Base-by-base conservation (phyloP, 1,284 basidiomycete species). In the Austropuccinia psidii region DNA sequence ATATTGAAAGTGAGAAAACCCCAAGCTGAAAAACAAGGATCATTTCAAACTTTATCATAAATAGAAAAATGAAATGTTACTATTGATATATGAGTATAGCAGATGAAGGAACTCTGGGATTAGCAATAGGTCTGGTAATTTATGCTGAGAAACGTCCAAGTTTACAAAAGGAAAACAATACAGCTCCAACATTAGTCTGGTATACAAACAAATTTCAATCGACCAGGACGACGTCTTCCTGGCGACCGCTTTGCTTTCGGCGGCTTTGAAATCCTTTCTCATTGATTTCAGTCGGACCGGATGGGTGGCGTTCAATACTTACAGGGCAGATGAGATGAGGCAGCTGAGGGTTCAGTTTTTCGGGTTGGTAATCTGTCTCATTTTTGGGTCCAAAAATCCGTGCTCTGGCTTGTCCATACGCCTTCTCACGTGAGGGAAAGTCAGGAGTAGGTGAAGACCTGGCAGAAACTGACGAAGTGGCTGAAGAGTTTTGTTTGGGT, bases 231-330 rank as follows among this genome's bases (percentile, higher is more conserved):
- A n/a, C n/a, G n/a, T n/a, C n/a, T n/a, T n/a, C n/a, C 43, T 45
- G 29, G 61, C 15, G 24, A 64, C 27, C 17, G 43, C 33, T 64
- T 64, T n/a, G n/a, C n/a, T n/a, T 64, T 50, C 50, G 61, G 31
- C 68, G 68, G 33, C 24, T 60, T n/a, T 60, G 47, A 57, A 70
- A 70, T 11, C 68, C 68, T 61, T 70, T 70, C 29, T 39, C n/a
- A 37, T 61, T 47, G 21, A 11, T 35, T 8, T 24, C 29, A 50
- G 29, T 43, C 5, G 68, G 68, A 24, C 68, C 68, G 27, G 37
- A 47, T 17, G 68, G 68, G 58, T 70, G 68, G 24, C 68, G 55
- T 33, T 70, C 27, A 47, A 70, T 45, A 13, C 19, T 43, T 24
- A 70, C 54, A 27, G 31, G 33, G 31, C 33, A 21, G 6, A 31